Evolutionary conservation across 1,284 basidiomycete species (phyloP).

Genomic region (Fomitopsis pinicola): DNA sequence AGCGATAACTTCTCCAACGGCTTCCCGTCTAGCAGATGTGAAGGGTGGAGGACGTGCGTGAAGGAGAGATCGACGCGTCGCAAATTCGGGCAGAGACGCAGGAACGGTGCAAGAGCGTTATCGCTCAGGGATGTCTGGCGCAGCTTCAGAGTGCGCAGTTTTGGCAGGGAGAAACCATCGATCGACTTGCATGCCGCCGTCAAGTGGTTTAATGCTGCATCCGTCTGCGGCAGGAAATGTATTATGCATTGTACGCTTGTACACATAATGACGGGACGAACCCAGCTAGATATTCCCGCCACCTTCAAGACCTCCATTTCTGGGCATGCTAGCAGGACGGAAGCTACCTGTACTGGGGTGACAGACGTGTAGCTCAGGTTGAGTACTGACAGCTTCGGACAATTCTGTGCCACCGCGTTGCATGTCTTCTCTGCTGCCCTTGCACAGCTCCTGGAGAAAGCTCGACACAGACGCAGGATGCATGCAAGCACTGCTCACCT

Average conservation of each 20-base stretch:
- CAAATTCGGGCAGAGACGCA: conserved; percentile 46
- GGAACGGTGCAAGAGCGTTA: conserved; percentile 35
- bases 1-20: conserved; percentile 55
- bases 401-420: conserved; percentile 37
- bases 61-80: conserved; percentile 60
- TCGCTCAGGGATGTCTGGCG: conserved; percentile 53
- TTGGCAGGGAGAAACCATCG: conserved; percentile 28
- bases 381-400: conserved; percentile 39
- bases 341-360: conserved; percentile 42
- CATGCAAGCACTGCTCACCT: conserved; percentile 35
- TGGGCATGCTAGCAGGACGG: conserved; percentile 38
- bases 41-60: conserved; percentile 44
- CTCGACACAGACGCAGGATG: neutral
- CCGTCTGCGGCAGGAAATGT: conserved; percentile 39
- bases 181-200: conserved; percentile 18
- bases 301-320: conserved; percentile 55
- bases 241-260: neutral
- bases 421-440: conserved; percentile 51
- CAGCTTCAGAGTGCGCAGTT: conserved; percentile 53
- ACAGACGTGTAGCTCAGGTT: conserved; percentile 63
- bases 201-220: conserved; percentile 48
- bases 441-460: conserved; percentile 45
- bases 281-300: conserved; percentile 60
- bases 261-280: conserved; percentile 23
- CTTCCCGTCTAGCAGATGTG: conserved; percentile 14